Conservation (phyloP, 1,139 yeast species). For the Hemisphaericaspora lyxosophila region DNA sequence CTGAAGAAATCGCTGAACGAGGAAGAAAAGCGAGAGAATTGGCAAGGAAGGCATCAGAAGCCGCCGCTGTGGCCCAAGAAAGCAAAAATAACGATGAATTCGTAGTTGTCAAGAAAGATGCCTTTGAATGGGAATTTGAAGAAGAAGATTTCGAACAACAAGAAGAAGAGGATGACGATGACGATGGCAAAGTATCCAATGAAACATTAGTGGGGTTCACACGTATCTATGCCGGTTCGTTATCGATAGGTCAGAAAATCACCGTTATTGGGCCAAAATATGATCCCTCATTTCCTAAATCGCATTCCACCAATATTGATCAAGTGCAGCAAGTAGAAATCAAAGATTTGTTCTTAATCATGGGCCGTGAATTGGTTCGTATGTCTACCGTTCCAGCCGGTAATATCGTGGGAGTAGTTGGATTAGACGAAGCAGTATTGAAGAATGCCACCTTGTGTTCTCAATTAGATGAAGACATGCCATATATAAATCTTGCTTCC, state of each 20-base stretch:
- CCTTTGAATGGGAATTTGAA: conserved; percentile 51
- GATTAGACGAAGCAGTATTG: conserved; percentile 75
- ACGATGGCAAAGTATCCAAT: conserved; percentile 42
- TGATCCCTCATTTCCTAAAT: conserved; percentile 66
- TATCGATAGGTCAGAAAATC: conserved; percentile 71
- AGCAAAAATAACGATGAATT: conserved; percentile 26
- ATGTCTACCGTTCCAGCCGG: conserved; percentile 89
- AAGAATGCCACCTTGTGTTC: conserved; percentile 82
- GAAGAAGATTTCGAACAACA: conserved; percentile 37
- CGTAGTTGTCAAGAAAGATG: conserved; percentile 30
- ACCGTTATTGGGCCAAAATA: conserved; percentile 84
- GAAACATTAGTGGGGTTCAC: conserved; percentile 85
- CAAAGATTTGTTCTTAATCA: conserved; percentile 71
- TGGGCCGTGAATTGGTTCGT: conserved; percentile 89
- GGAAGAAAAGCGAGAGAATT: conserved; percentile 68
- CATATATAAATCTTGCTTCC: conserved; percentile 69
- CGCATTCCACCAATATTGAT: conserved; percentile 34
- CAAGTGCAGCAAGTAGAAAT: conserved; percentile 54
- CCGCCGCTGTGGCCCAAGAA: conserved; percentile 36
- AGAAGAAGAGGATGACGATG: conserved; percentile 38
- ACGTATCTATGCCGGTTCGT: conserved; percentile 82
- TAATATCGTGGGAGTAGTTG: conserved; percentile 91
- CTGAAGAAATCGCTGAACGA: conserved; percentile 66
- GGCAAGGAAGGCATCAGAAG: conserved; percentile 69
- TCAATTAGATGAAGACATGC: conserved; percentile 46